Evolutionary conservation across 2,329 filamentous ascomycete genomes (phyloP).

Genomic region (Rhynchosporium graminicola): DNA sequence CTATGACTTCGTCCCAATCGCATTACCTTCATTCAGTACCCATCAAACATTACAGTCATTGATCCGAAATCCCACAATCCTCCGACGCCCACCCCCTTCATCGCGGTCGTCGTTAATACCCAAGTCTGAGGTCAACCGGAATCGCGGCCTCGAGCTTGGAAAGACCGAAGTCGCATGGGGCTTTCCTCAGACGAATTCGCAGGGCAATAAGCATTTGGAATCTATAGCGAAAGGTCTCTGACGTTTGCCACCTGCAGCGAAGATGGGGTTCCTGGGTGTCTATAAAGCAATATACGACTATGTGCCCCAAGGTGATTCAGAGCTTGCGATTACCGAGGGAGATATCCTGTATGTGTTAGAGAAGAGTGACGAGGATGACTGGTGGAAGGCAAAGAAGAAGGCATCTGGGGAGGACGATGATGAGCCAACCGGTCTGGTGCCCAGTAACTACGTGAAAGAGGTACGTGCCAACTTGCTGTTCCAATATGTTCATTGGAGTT

Average conservation of each 20-base stretch:
- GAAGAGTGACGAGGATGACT: constrained; percentile 70
- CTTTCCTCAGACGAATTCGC: constrained; percentile 29
- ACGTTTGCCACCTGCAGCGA: constrained; percentile 24
- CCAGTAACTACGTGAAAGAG: constrained; percentile 94
- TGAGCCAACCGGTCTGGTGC: constrained; percentile 56
- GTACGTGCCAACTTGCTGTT: constrained; percentile 52
- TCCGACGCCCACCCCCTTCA: background rate
- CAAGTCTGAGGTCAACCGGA: constrained; percentile 9
- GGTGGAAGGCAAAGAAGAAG: constrained; percentile 66
- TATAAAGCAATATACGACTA: constrained; percentile 94
- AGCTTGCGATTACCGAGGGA: constrained; percentile 81
- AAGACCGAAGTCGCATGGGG: constrained; percentile 36
- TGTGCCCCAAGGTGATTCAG: constrained; percentile 79
- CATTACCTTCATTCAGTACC: background rate
- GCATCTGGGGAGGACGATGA: constrained; percentile 44
- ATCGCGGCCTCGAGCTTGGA: constrained; percentile 33
- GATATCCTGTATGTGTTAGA: constrained; percentile 84
- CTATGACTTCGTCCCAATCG: constrained; percentile 12
- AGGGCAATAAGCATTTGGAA: constrained; percentile 32
- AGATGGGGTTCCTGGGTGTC: constrained; percentile 89
- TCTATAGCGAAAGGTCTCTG: constrained; percentile 25
- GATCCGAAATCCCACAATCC: background rate
- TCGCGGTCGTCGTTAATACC: constrained; percentile 4
- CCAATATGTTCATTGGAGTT: background rate
- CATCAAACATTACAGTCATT: background rate